Conservation (phyloP, 2,329 filamentous ascomycete species). For the Aspergillus awamori region DNA sequence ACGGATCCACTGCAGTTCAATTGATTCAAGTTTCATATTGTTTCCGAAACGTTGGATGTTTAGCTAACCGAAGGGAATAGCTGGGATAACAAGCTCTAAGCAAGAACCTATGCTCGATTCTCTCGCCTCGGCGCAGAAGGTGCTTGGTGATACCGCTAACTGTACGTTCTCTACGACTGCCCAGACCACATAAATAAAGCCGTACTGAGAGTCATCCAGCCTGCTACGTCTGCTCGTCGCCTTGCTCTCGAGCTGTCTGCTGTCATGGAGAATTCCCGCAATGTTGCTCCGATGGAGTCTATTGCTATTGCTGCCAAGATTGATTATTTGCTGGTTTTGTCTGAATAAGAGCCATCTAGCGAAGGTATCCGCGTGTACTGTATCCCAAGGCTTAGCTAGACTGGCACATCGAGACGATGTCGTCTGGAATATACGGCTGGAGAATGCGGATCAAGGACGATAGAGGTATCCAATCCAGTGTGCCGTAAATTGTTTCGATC, state of each 20-base stretch:
- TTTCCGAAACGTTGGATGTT: no score
- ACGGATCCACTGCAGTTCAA: no score
- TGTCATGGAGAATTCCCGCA: constrained; percentile 13
- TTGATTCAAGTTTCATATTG: no score
- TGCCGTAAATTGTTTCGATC: constrained; percentile 33
- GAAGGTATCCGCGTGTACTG: neutral
- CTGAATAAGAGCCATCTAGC: no score
- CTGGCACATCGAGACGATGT: constrained; percentile 31
- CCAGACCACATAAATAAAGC: neutral
- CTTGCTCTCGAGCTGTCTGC: constrained; percentile 12
- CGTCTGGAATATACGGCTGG: constrained; percentile 28
- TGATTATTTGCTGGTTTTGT: neutral
- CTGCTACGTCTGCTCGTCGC: constrained; percentile 14
- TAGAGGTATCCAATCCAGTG: constrained; percentile 35
- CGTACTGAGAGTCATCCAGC: neutral
- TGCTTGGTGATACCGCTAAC: neutral
- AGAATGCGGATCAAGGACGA: constrained; percentile 31
- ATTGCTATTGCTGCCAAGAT: constrained; percentile 15
- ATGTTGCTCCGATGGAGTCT: constrained; percentile 13
- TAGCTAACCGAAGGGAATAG: neutral
- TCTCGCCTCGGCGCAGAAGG: neutral
- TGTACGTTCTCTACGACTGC: neutral
- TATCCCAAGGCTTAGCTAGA: neutral
- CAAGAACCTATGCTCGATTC: neutral
- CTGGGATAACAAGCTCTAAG: neutral